Conservation (phyloP, 768 basidiomycete genomes). For the Pulveroboletus ravenelii region DNA sequence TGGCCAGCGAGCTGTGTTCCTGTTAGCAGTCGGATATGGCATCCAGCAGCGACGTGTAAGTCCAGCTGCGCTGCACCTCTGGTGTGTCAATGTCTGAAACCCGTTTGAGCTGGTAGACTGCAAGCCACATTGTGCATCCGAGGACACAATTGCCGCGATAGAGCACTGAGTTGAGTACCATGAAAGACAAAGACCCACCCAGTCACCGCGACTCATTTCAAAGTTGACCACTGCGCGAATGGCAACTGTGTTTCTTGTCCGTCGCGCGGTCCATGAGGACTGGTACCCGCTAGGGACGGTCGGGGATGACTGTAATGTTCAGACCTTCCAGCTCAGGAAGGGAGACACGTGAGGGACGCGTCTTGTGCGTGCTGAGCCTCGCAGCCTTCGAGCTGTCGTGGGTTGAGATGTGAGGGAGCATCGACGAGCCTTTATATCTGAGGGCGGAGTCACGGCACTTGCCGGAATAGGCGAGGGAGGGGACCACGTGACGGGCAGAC, state of each 20-base stretch:
- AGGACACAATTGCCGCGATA: constrained; percentile 20
- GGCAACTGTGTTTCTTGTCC: constrained; percentile 29
- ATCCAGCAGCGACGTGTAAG: background rate
- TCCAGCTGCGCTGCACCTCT: constrained; percentile 2
- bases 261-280: constrained; percentile 25
- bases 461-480: constrained; percentile 1
- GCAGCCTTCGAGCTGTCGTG: constrained; percentile 29
- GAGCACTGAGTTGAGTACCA: background rate
- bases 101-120: background rate
- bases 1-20: background rate
- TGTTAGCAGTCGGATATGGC: background rate
- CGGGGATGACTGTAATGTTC: constrained; percentile 26
- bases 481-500: constrained; percentile 1
- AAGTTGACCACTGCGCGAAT: constrained; percentile 14
- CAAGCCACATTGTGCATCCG: constrained; percentile 8
- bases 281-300: constrained; percentile 28
- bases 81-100: background rate
- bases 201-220: constrained; percentile 28
- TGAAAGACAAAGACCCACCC: constrained; percentile 16
- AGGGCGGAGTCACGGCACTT: constrained; percentile 18
- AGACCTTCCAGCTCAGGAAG: constrained; percentile 34
- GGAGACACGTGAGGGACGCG: constrained; percentile 13
- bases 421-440: background rate
- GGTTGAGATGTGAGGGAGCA: background rate
- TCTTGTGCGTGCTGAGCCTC: constrained; percentile 28